phyloP scores from a whole-genome alignment of 23 red algal genomes.

The Agarophyton chilense region DNA sequence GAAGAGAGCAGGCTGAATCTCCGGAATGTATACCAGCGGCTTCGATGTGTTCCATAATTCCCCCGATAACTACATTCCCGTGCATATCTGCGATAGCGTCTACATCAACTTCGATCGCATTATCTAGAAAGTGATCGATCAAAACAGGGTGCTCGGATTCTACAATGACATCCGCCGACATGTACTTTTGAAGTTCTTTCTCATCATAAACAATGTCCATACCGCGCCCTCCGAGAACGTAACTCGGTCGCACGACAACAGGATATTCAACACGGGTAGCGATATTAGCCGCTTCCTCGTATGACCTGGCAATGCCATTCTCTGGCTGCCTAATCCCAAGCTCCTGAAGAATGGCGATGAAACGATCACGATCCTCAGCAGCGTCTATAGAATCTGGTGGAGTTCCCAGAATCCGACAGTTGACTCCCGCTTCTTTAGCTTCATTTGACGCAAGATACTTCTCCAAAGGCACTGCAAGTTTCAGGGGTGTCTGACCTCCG shows the following conservation, averaged over 20 bases:
- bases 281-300: constrained; percentile 76
- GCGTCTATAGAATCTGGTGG: constrained; percentile 94
- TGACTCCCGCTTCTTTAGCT: constrained; percentile 79
- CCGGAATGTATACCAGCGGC: constrained; percentile 98
- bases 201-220: constrained; percentile 98
- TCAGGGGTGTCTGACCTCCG: constrained; percentile 97
- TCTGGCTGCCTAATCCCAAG: constrained; percentile 90
- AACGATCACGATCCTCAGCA: constrained; percentile 97
- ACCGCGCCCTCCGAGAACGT: constrained; percentile 98
- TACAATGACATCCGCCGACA: constrained; percentile 94
- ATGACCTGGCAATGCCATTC: constrained; percentile 91
- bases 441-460: constrained; percentile 87
- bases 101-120: constrained; percentile 99
- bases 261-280: constrained; percentile 88
- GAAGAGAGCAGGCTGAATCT: constrained; percentile 94
- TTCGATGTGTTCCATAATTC: constrained; percentile 99
- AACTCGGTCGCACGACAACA: constrained; percentile 95
- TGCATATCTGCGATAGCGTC: constrained; percentile 90
- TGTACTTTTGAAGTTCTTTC: constrained; percentile 86
- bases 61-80: constrained; percentile 96
- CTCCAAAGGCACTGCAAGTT: constrained; percentile 91
- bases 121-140: constrained; percentile 94
- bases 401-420: constrained; percentile 86
- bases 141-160: constrained; percentile 98
- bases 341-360: constrained; percentile 89